Evolutionary conservation across 1,284 basidiomycete genomes (phyloP), one percentile per base, ranked within the genome.

Genomic region (Rhodotorula sp.): DNA sequence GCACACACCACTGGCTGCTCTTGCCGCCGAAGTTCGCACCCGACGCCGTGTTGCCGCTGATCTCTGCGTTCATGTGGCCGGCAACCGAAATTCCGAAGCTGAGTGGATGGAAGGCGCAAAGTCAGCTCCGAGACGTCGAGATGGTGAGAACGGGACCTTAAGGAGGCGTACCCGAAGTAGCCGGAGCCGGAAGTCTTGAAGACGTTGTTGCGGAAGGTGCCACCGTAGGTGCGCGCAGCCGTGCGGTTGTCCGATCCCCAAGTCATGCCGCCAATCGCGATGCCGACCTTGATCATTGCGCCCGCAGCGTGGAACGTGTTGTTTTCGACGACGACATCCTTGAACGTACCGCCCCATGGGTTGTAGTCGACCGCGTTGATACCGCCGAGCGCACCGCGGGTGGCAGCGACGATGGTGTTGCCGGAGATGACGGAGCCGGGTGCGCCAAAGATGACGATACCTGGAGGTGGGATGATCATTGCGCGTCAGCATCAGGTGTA

Each of bases 351-450:
- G n/a, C 78, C 77, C 53, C 62, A 78, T 0, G 92, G 91, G 7
- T 83, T 78, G 68, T 87, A 87, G 77, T 93, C 91, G 18, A 93
- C 91, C 84, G 92, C 76, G 75, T 83, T 79, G 72, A 93, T 91
- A 22, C 91, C 90, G 51, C 90, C 90, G 20, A 91, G 83, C 3
- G 89, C 81, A 6, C 59, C 64, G 26, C 68, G 65, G 30, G 37
- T 53, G 18, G 29, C 17, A 6, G 63, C 63, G 84, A 85, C 87
- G 72, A 92, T 88, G 0, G 88, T 90, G 78, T 89, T 89, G 76
- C 87, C 87, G 71, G 88, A 85, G n/a, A 93, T 86, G 57, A 85
- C 82, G 2, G 87, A 87, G 3, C 88, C 89, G 3, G 90, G 90
- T 1, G 90, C 82, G n/a, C 91, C 91, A 76, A 93, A 93, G 4